Percentiles rank a stretch among this genome's conserved stretches.
Evolutionary conservation across 192 early-diverging fungal species (phyloP).

Genomic region (Entomortierella parvispora): DNA sequence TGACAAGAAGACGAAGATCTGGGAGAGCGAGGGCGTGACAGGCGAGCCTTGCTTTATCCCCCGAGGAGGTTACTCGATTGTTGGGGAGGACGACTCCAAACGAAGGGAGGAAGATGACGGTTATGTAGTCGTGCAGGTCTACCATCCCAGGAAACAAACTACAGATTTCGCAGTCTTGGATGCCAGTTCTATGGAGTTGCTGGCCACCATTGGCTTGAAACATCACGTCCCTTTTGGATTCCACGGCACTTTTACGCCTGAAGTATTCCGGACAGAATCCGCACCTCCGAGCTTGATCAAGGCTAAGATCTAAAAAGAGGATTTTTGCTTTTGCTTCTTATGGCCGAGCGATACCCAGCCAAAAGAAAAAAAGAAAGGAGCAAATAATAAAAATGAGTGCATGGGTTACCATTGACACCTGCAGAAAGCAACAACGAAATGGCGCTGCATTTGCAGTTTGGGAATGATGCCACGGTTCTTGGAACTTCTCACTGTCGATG

Average conservation of each 20-base stretch:
- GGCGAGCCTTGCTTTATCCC: slow-evolving; percentile 51
- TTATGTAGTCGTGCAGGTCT: slow-evolving; percentile 43
- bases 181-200: slow-evolving; percentile 37
- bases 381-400: no score
- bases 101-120: slow-evolving; percentile 32
- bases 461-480: no score
- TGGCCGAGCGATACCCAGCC: no score
- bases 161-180: slow-evolving; percentile 49
- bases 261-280: slow-evolving; percentile 17
- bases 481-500: no score
- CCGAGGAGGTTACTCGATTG: slow-evolving; percentile 30
- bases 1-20: slow-evolving; percentile 32
- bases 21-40: slow-evolving; percentile 46
- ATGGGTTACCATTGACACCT: no score
- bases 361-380: no score
- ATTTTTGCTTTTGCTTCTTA: no score
- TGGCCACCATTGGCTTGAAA: slow-evolving; percentile 45
- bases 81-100: slow-evolving; percentile 5
- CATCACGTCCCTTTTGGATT: slow-evolving; percentile 50
- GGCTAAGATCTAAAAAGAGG: slow-evolving; percentile 33
- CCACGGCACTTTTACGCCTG: slow-evolving; percentile 50
- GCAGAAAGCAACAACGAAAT: no score
- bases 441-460: no score
- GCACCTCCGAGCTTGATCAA: slow-evolving; percentile 23
- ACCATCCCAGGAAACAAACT: slow-evolving; percentile 37